phyloP scores from a whole-genome alignment of 2,329 filamentous ascomycete genomes.

The Periglandula ipomoeae region DNA sequence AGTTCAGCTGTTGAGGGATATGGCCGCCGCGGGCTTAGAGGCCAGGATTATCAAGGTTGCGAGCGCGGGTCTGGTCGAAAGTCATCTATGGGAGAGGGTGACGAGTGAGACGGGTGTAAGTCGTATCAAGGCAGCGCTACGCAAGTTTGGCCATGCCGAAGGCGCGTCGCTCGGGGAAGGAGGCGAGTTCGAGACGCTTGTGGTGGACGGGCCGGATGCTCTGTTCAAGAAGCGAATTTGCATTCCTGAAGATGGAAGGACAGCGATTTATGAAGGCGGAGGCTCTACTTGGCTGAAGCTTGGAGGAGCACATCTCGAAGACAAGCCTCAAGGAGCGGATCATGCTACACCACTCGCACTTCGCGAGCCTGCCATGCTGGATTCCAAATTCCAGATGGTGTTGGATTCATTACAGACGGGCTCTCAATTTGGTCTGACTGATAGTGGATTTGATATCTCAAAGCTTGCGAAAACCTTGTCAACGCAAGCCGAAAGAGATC shows the following conservation, averaged over 20 bases:
- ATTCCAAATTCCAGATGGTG: constrained; percentile 45
- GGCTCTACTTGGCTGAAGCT: constrained; percentile 69
- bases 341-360: constrained; percentile 20
- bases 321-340: constrained; percentile 22
- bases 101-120: constrained; percentile 42
- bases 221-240: constrained; percentile 66
- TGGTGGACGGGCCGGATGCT: constrained; percentile 64
- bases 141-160: constrained; percentile 56
- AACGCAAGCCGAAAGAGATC: constrained; percentile 6
- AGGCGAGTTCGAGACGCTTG: constrained; percentile 91
- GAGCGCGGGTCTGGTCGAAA: constrained; percentile 76
- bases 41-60: constrained; percentile 94
- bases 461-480: not conserved
- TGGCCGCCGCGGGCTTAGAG: constrained; percentile 68
- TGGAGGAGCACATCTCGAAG: constrained; percentile 42
- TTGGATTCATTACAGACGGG: constrained; percentile 22
- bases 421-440: not conserved
- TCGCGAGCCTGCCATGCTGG: constrained; percentile 57
- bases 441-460: not conserved
- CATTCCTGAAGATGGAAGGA: constrained; percentile 44
- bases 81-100: constrained; percentile 73
- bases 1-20: constrained; percentile 64
- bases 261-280: constrained; percentile 57
- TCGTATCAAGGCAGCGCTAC: constrained; percentile 44
- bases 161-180: constrained; percentile 83